These are phyloP conservation scores for Penicillium sp. DNA, from an alignment of 2,329 filamentous ascomycete species.

Conservation along the genomic window DNA sequence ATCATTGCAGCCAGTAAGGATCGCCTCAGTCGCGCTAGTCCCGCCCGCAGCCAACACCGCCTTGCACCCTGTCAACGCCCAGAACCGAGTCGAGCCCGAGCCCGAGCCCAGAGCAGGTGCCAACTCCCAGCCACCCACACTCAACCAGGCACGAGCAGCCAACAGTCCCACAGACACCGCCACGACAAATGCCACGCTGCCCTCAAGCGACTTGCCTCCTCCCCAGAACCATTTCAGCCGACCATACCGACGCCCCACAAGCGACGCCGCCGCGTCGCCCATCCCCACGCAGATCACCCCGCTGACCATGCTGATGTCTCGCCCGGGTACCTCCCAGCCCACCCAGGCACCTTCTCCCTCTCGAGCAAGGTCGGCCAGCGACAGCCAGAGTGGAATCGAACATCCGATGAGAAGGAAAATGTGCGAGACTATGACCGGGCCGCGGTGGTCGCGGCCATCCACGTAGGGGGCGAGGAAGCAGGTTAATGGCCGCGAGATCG, in stretches of 20 bases:
- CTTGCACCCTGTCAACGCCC: conserved; percentile 55
- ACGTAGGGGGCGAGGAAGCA: conserved; percentile 90
- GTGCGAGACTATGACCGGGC: conserved; percentile 92
- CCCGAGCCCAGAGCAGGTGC: too few relatives aligned
- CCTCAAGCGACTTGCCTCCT: conserved; percentile 93
- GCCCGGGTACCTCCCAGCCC: conserved; percentile 74
- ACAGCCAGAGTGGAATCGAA: conserved; percentile 91
- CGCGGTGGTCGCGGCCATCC: conserved; percentile 88
- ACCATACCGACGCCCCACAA: conserved; percentile 86
- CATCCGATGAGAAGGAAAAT: conserved; percentile 96
- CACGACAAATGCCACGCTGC: conserved; percentile 75
- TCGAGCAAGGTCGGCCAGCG: conserved; percentile 71
- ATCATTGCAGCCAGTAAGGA: conserved; percentile 95
- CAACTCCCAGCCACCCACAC: conserved; percentile 70
- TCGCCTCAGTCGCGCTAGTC: conserved; percentile 90
- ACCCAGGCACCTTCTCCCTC: conserved; percentile 58
- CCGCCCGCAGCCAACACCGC: conserved; percentile 73
- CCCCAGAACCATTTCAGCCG: conserved; percentile 94
- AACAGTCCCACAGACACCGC: conserved; percentile 79
- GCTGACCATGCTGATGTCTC: conserved; percentile 87
- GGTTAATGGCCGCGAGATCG: conserved; percentile 82
- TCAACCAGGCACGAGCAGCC: conserved; percentile 73
- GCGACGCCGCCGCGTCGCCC: conserved; percentile 88
- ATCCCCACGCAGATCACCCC: conserved; percentile 94
- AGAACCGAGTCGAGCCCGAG: conserved; percentile 28